Evolutionary conservation across 2,329 filamentous ascomycete species (phyloP), one percentile per base, ranked within the genome.

Genomic region (Chaetoscypha palmicola): DNA sequence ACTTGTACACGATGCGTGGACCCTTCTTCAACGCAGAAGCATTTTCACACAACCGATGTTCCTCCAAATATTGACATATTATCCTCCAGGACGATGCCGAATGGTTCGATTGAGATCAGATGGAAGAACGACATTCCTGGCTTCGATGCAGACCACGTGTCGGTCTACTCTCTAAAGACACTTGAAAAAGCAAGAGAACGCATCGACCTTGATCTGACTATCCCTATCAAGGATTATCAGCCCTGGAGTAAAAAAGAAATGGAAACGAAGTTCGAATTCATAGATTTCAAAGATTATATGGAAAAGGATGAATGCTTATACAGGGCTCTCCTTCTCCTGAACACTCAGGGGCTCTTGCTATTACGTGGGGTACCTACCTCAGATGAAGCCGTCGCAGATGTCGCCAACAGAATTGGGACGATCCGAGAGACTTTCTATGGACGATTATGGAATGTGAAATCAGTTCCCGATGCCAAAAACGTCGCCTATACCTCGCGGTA

Each of bases 401-500:
- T 97, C 46, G 84, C 81, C 2, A 70, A 72, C 3, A 77, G 81
- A 40, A 85, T 97, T 47, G 90, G 89, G 1, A 77, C 77, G 24
- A 67, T 96, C 20, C 84, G 88, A 58, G 81, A 88, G 56, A 92
- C 90, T 5, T 92, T 97, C 61, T 97, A 97, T 64, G 92, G 92
- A 32, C 71, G 74, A 54, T 94, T 88, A 0, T 97, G 90, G 80
- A 85, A 96, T 64, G 91, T 97, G 10, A 77, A 80, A 42, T 87
- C 82, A 3, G 83, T 94, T 41, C 82, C 84, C 1, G 64, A 86
- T 43, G 87, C 90, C 19, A 89, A 91, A 60, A 97, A 97, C 61
- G 86, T 96, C 3, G 91, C 92, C 8, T 89, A 97, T 66, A 96
- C 91, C 1, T 82, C 76, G 58, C 74, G 82, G 38, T 82, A 81